Evolutionary conservation across 2,329 filamentous ascomycete species (phyloP).

Genomic region (Beauveria sp.): DNA sequence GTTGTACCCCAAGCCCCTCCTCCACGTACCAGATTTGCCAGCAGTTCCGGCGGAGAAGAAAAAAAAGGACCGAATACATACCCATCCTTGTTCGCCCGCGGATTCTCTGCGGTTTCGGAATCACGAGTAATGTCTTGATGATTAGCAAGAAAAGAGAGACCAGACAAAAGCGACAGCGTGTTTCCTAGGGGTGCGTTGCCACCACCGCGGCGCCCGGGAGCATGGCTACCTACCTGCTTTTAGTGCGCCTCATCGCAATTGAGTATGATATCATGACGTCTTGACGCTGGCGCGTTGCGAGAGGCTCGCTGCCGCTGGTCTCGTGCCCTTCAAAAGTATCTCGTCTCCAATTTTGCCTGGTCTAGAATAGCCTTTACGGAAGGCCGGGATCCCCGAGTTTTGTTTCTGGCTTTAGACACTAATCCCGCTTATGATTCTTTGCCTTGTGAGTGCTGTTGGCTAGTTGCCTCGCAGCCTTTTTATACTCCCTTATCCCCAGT

Average conservation of each 20-base stretch:
- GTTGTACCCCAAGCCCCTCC: background rate
- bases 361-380: background rate
- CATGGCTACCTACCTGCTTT: background rate
- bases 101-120: background rate
- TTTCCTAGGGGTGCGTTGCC: too few species aligned
- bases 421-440: background rate
- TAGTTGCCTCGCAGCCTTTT: background rate
- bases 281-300: background rate
- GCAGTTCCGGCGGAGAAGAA: background rate
- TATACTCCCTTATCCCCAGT: background rate
- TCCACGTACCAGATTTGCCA: background rate
- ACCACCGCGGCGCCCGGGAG: background rate
- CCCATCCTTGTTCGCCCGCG: background rate
- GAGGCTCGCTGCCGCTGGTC: background rate
- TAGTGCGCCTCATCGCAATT: background rate
- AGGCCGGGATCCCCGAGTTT: background rate
- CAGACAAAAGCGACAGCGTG: background rate
- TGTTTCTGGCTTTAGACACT: background rate
- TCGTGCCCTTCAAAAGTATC: background rate
- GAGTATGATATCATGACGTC: conserved; percentile 6
- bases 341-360: background rate
- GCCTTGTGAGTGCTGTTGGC: background rate
- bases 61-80: conserved; percentile 1
- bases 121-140: background rate
- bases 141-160: background rate